Evolutionary conservation across 495 filamentous ascomycete genomes (phyloP).

Genomic region (Penicillium herquei): DNA sequence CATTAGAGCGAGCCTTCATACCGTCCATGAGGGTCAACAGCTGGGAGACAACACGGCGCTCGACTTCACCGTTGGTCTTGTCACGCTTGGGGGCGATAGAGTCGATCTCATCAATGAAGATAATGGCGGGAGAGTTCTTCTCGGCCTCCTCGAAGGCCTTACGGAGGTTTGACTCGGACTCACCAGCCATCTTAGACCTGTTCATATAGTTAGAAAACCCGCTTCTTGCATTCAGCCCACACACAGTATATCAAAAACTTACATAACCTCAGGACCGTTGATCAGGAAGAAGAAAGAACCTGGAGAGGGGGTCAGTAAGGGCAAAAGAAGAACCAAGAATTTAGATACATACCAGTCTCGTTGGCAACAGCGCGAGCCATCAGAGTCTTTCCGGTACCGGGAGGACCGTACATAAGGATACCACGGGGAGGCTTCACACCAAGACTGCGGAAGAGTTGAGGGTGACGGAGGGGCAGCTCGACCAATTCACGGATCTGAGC

Average conservation of each 20-base stretch:
- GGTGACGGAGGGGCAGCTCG: conserved; percentile 92
- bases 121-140: conserved; percentile 98
- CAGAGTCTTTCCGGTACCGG: conserved; percentile 97
- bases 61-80: conserved; percentile 99
- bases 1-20: conserved; percentile 98
- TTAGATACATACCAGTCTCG: conserved; percentile 63
- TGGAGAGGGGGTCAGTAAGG: no score
- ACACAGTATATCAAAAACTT: no score
- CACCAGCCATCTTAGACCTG: conserved; percentile 93
- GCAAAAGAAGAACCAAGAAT: no score
- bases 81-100: conserved; percentile 99
- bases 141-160: conserved; percentile 99
- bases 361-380: conserved; percentile 99
- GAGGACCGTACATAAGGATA: conserved; percentile 96
- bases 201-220: no score
- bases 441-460: conserved; percentile 99
- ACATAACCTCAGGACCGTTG: conserved; percentile 98
- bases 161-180: conserved; percentile 94
- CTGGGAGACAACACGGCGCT: conserved; percentile 97
- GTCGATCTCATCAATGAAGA: conserved; percentile 99
- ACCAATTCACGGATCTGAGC: conserved; percentile 98
- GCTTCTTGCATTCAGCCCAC: no score
- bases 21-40: conserved; percentile 98
- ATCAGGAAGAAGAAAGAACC: conserved; percentile 98
- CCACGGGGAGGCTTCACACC: conserved; percentile 99